phyloP scores from a whole-genome alignment of 345 rosid species.

The Brassica juncea region DNA sequence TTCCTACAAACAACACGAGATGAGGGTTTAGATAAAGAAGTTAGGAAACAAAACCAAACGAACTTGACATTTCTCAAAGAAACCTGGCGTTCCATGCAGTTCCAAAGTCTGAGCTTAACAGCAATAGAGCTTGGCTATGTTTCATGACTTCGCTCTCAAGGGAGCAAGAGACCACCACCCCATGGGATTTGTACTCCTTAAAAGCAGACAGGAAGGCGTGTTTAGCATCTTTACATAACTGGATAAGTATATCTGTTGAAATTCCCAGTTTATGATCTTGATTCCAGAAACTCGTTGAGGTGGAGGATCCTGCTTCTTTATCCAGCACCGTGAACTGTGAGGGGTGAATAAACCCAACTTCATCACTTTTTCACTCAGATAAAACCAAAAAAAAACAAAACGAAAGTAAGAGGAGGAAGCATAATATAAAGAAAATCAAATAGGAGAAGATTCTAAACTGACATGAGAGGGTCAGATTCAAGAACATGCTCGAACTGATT shows the following conservation, averaged over 20 bases:
- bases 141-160: slow-evolving; percentile 58
- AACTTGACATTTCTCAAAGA: neutral
- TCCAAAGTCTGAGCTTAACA: slow-evolving; percentile 80
- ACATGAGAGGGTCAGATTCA: slow-evolving; percentile 80
- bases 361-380: slow-evolving; percentile 61
- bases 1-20: slow-evolving; percentile 50
- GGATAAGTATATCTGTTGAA: slow-evolving; percentile 61
- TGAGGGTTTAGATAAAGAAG: neutral
- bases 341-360: slow-evolving; percentile 86
- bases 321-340: slow-evolving; percentile 65
- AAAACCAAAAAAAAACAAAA: neutral
- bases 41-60: slow-evolving; percentile 1
- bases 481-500: slow-evolving; percentile 57
- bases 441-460: slow-evolving; percentile 36
- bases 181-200: slow-evolving; percentile 43
- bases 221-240: slow-evolving; percentile 62
- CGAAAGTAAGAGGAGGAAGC: neutral
- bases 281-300: slow-evolving; percentile 54
- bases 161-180: slow-evolving; percentile 1
- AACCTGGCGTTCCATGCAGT: slow-evolving; percentile 97
- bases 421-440: neutral
- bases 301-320: slow-evolving; percentile 39
- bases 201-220: slow-evolving; percentile 50
- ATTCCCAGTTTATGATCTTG: slow-evolving; percentile 86
- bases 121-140: slow-evolving; percentile 72